Conservation (phyloP, 108 stramenopile genomes). For the Cylindrotheca closterium region DNA sequence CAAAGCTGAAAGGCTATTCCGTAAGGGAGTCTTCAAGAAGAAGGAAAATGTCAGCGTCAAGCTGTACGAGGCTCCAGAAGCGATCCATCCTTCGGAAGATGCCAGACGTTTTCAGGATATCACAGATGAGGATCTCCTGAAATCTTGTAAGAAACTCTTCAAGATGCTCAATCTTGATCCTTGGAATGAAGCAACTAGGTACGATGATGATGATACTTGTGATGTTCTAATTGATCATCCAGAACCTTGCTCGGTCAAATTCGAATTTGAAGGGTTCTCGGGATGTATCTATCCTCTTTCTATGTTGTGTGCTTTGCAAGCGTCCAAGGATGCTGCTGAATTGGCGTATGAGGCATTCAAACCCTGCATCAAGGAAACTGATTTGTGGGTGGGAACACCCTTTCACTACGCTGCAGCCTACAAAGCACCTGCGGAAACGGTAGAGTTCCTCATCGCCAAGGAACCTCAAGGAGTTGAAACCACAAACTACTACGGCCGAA, state of each 20-base stretch:
- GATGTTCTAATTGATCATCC: conserved; percentile 37
- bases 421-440: conserved; percentile 24
- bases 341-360: conserved; percentile 38
- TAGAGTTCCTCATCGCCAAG: conserved; percentile 30
- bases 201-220: conserved; percentile 40
- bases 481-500: conserved; percentile 30
- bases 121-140: conserved; percentile 13
- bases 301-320: conserved; percentile 44
- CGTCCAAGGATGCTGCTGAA: conserved; percentile 37
- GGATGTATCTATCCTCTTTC: conserved; percentile 39
- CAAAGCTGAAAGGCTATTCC: conserved; percentile 1
- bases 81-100: conserved; percentile 26
- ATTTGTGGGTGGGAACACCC: conserved; percentile 40
- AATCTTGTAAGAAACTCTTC: conserved; percentile 31
- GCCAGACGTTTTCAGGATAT: conserved; percentile 30
- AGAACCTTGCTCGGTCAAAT: conserved; percentile 30
- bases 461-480: conserved; percentile 29
- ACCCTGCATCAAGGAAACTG: conserved; percentile 33
- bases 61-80: conserved; percentile 18
- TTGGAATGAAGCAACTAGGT: conserved; percentile 31
- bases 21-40: not conserved
- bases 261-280: conserved; percentile 34
- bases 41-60: conserved; percentile 14
- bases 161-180: conserved; percentile 40
- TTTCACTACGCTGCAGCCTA: conserved; percentile 48